Base-by-base conservation (phyloP, 345 rosid species). In the Eucalyptus curtisii region DNA sequence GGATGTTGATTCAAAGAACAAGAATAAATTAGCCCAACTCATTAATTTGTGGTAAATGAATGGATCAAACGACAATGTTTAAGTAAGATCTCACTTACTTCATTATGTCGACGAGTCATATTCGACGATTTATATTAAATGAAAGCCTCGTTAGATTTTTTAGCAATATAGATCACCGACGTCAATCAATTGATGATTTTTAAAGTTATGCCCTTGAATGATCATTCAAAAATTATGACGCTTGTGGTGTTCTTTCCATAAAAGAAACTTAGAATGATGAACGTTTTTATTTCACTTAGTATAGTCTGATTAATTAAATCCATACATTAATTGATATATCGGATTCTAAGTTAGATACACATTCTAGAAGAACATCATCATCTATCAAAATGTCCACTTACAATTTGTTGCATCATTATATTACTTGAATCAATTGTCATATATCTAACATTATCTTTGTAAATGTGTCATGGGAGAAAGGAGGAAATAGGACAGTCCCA, bases 91-190 rank as follows among this genome's bases (percentile, higher is more conserved):
- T 27, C 2, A 1, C 2, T 12, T 2, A 27, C 31, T 59, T 59
- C 66, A 59, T 59, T 27, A 25, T 1, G 16, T 30, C 0, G 2
- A 13, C 4, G 1, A 59, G 68, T 59, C 68, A 13, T 31, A 59
- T 27, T 0, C 1, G 5, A 64, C 1, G 71, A 7, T 64, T 13
- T 64, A 64, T 64, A 61, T 1, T 61, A 64, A n/a, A 64, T 30
- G 33, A 64, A 64, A 27, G 37, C 37, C 33, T 7, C 9, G 2
- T 64, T 30, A 31, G 33, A n/a, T 64, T n/a, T 64, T 64, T 64
- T 8, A 15, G 20, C 2, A 30, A 22, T 0, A 55, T 10, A 13
- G 30, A 61, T 61, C 33, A 13, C 1, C 1, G 2, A 55, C 10
- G 1, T 55, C 12, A 24, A 24, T 55, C 61, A 55, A 55, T 55